A percentile compares a stretch with the other conserved stretches of the same genome.
Conservation (phyloP, 331 rosid species). For the Malus hybrid region DNA sequence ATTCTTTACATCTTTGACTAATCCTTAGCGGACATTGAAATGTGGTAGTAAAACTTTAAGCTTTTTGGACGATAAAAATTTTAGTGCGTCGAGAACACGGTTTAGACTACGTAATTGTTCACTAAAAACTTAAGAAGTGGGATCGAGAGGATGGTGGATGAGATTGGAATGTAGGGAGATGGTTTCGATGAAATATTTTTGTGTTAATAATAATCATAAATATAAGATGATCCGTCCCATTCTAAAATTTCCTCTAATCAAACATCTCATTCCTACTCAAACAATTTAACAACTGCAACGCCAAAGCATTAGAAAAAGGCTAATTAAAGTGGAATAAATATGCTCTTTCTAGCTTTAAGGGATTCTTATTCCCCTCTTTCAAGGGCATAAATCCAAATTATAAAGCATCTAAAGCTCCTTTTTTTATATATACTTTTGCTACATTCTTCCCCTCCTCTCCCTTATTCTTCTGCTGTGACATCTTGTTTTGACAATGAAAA, state of each 20-base stretch:
- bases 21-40: not conserved
- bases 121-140: rapidly evolving
- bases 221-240: too few relatives aligned
- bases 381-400: conserved; percentile 1
- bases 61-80: not conserved
- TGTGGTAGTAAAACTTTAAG: not conserved
- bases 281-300: not conserved
- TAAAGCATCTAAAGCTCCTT: not conserved
- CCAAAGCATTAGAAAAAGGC: not conserved
- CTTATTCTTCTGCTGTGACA: not conserved
- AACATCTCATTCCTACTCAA: too few relatives aligned
- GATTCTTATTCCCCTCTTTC: conserved; percentile 45
- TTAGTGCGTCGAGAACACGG: rapidly evolving
- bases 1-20: not conserved
- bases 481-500: conserved; percentile 32
- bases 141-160: not conserved
- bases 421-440: not conserved
- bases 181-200: too few relatives aligned
- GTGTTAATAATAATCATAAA: rapidly evolving
- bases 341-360: conserved; percentile 32
- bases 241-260: too few relatives aligned
- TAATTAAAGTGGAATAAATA: conserved; percentile 18
- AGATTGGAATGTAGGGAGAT: rapidly evolving
- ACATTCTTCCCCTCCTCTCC: not conserved
- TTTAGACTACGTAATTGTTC: rapidly evolving